Base-by-base conservation (phyloP, 352 stramenopile species). In the Globisporangium perplexum region DNA sequence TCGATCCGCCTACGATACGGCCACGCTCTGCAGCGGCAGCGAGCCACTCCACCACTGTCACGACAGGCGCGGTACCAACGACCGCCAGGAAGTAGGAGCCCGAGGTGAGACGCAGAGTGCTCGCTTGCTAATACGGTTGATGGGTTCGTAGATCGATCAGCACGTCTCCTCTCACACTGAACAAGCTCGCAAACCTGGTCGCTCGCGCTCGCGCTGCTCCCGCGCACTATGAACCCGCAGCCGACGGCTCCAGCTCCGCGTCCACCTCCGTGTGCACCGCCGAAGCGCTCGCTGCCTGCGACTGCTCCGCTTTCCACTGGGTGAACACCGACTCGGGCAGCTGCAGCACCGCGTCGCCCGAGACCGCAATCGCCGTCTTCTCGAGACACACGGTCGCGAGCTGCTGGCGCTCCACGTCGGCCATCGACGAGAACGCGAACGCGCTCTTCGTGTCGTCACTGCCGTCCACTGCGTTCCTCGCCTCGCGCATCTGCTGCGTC, bases 361-460 rank as follows among this genome's bases (percentile, higher is more conserved):
- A 88, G 26, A 86, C 77, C 24, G 82, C 79, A 44, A 90, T 66
- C 1, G 80, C 73, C 24, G 79, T 89, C 28, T 68, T 71, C 56
- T 93, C 79, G 20, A 88, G 70, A 47, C 69, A 80, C n/a, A 83
- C 79, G 23, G 73, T 83, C 28, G 75, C 73, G 31, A 88, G 54
- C 50, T 88, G 61, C 55, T 86, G 75, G 2, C 62, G 63, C 33
- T 75, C 60, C 33, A 89, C 72, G 48, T 89, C 77, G 42, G 81
- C 73, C 82, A 93, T 93, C 15, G 79, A 88, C 12, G 74, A 67
- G 48, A 75, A 76, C 3, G 76, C 65, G 47, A 83, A 87, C 23
- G 57, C 54, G 41, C 73, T 60, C 39, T 44, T 44, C 17, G 56
- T 45, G 1, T 62, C 66, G 33, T 31, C 59, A 11, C 58, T 36